Evolutionary conservation across 768 basidiomycete species (phyloP).

Genomic region (Nevesoporus exiguus): DNA sequence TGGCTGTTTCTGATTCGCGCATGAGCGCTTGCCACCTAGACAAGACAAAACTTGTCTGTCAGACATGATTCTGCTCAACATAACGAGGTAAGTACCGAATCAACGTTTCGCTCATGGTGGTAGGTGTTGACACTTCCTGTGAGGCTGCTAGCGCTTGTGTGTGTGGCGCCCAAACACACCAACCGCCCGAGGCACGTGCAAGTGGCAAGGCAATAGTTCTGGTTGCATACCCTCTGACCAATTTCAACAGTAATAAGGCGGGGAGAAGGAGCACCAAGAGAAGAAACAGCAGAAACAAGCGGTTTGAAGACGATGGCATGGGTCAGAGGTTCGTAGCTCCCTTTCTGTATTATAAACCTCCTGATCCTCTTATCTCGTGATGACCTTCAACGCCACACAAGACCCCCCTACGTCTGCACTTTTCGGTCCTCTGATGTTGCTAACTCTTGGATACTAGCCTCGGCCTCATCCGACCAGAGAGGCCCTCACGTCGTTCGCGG

Average conservation of each 20-base stretch:
- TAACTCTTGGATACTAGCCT: not conserved
- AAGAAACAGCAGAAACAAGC: conserved; percentile 19
- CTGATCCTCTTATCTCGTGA: not conserved
- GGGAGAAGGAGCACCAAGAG: conserved; percentile 1
- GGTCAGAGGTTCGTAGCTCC: not conserved
- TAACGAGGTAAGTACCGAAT: conserved; percentile 10
- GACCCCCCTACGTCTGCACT: not conserved
- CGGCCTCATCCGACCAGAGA: not conserved
- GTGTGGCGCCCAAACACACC: conserved; percentile 7
- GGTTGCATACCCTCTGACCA: not conserved
- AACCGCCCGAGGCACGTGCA: conserved; percentile 16
- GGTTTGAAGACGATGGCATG: conserved; percentile 11
- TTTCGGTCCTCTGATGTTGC: not conserved
- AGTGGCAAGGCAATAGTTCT: not conserved
- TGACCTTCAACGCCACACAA: conserved; percentile 2
- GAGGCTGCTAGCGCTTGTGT: not conserved
- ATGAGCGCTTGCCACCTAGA: conserved; percentile 18
- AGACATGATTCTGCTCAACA: not conserved
- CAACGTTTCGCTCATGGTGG: conserved; percentile 1
- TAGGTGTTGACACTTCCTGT: not conserved
- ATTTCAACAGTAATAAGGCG: not conserved
- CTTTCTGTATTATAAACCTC: conserved; percentile 13
- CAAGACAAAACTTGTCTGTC: not conserved
- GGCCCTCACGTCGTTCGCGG: not conserved
- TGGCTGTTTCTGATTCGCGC: conserved; percentile 7